phyloP scores from a whole-genome alignment of 768 basidiomycete species.

The Chalciporus pseudorubinellus region DNA sequence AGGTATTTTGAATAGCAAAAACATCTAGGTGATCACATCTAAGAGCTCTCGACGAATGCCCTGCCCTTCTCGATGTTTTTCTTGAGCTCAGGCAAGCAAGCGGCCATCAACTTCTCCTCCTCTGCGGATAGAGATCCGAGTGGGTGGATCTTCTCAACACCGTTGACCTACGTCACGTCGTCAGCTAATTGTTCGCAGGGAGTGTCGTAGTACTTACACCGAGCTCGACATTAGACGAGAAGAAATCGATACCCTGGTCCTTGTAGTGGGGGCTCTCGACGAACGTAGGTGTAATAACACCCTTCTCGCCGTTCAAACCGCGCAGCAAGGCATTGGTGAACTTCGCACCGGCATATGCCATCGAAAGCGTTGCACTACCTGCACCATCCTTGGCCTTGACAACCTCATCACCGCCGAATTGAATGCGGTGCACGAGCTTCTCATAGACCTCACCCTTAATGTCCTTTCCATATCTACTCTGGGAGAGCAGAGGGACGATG shows the following conservation, averaged over 20 bases:
- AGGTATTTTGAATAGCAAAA: no score
- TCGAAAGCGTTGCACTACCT: constrained; percentile 72
- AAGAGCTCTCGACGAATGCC: constrained; percentile 56
- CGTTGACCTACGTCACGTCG: constrained; percentile 51
- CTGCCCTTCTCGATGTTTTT: constrained; percentile 98
- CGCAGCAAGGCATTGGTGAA: constrained; percentile 61
- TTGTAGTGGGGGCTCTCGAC: constrained; percentile 87
- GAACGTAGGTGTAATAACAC: constrained; percentile 75
- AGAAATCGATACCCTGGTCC: constrained; percentile 87
- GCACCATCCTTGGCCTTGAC: constrained; percentile 96
- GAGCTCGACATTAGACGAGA: constrained; percentile 92
- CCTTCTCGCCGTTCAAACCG: constrained; percentile 64
- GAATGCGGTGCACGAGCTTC: constrained; percentile 88
- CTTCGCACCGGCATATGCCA: constrained; percentile 76
- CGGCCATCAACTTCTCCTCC: constrained; percentile 85
- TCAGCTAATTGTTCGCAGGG: constrained; percentile 4
- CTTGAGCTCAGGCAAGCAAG: constrained; percentile 88
- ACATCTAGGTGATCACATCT: constrained; percentile 13
- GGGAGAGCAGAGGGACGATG: constrained; percentile 94
- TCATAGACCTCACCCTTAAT: constrained; percentile 72
- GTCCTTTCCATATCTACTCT: constrained; percentile 65
- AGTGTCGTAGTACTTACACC: constrained; percentile 54
- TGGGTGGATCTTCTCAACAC: constrained; percentile 91
- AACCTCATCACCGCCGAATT: constrained; percentile 97
- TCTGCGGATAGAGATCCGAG: constrained; percentile 75